Percentiles rank a stretch among this genome's conserved stretches.
These are phyloP conservation scores for Wickerhamia fluorescens DNA, from an alignment of 805 yeast genomes.

Conservation along the genomic window DNA sequence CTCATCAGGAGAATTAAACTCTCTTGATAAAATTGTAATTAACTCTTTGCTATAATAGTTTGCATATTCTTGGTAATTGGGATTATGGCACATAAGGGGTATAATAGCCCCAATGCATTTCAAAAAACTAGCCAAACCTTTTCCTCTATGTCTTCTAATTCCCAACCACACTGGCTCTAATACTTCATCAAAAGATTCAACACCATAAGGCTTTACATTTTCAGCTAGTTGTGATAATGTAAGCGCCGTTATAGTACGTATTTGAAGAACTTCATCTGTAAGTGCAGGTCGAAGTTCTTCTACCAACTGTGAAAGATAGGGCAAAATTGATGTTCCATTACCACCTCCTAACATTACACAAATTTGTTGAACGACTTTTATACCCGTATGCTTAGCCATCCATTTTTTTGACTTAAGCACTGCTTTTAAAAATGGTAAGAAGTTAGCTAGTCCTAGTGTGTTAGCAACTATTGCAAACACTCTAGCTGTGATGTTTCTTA, in stretches of 20 bases:
- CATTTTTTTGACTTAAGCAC: slow-evolving; percentile 72
- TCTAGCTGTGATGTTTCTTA: slow-evolving; percentile 68
- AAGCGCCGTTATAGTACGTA: slow-evolving; percentile 63
- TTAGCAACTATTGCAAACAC: slow-evolving; percentile 80
- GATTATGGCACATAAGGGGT: slow-evolving; percentile 67
- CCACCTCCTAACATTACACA: slow-evolving; percentile 64
- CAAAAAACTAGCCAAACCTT: slow-evolving; percentile 65
- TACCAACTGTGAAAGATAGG: slow-evolving; percentile 61
- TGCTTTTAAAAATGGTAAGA: slow-evolving; percentile 77
- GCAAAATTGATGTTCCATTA: slow-evolving; percentile 46
- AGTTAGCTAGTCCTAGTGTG: slow-evolving; percentile 62
- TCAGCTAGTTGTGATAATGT: slow-evolving; percentile 75
- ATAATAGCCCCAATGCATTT: slow-evolving; percentile 73
- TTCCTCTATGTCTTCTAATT: slow-evolving; percentile 68
- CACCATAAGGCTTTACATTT: slow-evolving; percentile 80
- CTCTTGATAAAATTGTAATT: slow-evolving; percentile 58
- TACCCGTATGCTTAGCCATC: slow-evolving; percentile 82
- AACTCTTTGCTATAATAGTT: slow-evolving; percentile 72
- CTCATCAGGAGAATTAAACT: slow-evolving; percentile 76
- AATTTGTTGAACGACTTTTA: slow-evolving; percentile 67
- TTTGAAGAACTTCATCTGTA: slow-evolving; percentile 59
- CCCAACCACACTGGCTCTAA: slow-evolving; percentile 81
- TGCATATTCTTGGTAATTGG: slow-evolving; percentile 57
- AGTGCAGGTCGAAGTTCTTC: slow-evolving; percentile 53
- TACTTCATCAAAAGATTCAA: slow-evolving; percentile 71